Conservation (phyloP, 768 basidiomycete species). For the Candolleomyces efflorescens region DNA sequence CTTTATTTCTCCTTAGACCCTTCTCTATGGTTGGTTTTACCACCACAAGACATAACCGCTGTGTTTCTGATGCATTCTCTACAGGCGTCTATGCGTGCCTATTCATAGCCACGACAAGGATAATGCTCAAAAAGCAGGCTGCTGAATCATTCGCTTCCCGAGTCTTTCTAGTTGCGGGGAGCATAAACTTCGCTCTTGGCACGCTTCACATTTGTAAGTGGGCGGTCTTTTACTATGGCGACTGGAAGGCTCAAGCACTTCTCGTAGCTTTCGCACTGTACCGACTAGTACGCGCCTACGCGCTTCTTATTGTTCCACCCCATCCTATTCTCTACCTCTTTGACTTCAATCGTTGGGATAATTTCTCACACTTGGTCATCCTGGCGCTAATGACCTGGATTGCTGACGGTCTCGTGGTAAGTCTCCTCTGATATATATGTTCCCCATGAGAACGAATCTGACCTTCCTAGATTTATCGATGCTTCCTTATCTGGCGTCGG, state of each 20-base stretch:
- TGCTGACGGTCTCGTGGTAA: constrained; percentile 6
- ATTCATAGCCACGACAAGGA: constrained; percentile 15
- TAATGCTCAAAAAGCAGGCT: constrained; percentile 13
- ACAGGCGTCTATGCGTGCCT: constrained; percentile 17
- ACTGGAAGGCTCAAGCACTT: background rate
- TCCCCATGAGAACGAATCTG: background rate
- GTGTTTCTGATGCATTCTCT: background rate
- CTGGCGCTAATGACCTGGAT: background rate
- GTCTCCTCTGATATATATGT: background rate
- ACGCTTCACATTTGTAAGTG: constrained; percentile 1
- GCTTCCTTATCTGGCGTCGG: constrained; percentile 8
- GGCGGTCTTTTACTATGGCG: background rate
- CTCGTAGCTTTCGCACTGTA: background rate
- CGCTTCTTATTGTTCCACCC: background rate
- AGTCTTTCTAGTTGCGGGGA: constrained; percentile 1
- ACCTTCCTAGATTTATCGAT: constrained; percentile 8
- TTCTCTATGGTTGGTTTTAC: background rate
- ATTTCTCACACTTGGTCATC: constrained; percentile 1
- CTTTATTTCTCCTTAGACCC: background rate
- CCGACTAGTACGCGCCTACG: background rate
- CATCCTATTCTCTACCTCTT: background rate
- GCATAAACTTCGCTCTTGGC: background rate
- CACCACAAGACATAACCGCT: background rate
- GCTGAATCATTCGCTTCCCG: constrained; percentile 10
- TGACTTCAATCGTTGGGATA: constrained; percentile 1